Conservation (phyloP, 75 land plant species). For the Adiantum capillusveneris region DNA sequence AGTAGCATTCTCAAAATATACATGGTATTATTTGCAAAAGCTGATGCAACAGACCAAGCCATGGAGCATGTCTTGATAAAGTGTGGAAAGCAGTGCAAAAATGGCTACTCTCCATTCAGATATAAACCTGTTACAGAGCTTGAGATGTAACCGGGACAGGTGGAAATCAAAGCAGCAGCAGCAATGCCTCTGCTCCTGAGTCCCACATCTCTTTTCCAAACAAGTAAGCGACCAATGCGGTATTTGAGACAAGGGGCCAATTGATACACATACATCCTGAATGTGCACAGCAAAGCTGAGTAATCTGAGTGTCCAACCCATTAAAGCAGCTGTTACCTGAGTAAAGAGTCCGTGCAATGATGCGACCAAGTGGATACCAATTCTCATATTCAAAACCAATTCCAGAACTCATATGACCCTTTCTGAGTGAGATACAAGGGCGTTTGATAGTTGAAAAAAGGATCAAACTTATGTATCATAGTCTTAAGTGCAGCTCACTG, state of each 20-base stretch:
- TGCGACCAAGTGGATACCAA: slow-evolving; percentile 97
- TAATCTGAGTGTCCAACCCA: slow-evolving; percentile 61
- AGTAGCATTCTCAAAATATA: slow-evolving; percentile 95
- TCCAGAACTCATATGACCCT: slow-evolving; percentile 99
- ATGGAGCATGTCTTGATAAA: slow-evolving; percentile 92
- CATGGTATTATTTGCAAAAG: slow-evolving; percentile 87
- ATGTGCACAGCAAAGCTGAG: slow-evolving; percentile 86
- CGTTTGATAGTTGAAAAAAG: slow-evolving; percentile 97
- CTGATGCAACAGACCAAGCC: slow-evolving; percentile 89
- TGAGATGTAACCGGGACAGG: slow-evolving; percentile 96
- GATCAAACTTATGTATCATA: slow-evolving; percentile 99
- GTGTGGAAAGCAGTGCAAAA: slow-evolving; percentile 83
- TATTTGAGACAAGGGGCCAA: slow-evolving; percentile 97
- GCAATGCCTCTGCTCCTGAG: slow-evolving; percentile 87
- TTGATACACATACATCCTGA: slow-evolving; percentile 90
- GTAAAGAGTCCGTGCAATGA: slow-evolving; percentile 92
- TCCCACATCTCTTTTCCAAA: slow-evolving; percentile 98
- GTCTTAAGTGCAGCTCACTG: slow-evolving; percentile 87
- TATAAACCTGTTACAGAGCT: slow-evolving; percentile 96
- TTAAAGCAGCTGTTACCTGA: slow-evolving; percentile 92
- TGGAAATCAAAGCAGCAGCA: slow-evolving; percentile 88
- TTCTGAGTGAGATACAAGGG: slow-evolving; percentile 74
- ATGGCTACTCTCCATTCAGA: slow-evolving; percentile 94
- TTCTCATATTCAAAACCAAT: slow-evolving; percentile 98
- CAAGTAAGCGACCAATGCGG: slow-evolving; percentile 89